Evolutionary conservation across 2,329 filamentous ascomycete genomes (phyloP).

Genomic region (Corniculantispora saksenae): DNA sequence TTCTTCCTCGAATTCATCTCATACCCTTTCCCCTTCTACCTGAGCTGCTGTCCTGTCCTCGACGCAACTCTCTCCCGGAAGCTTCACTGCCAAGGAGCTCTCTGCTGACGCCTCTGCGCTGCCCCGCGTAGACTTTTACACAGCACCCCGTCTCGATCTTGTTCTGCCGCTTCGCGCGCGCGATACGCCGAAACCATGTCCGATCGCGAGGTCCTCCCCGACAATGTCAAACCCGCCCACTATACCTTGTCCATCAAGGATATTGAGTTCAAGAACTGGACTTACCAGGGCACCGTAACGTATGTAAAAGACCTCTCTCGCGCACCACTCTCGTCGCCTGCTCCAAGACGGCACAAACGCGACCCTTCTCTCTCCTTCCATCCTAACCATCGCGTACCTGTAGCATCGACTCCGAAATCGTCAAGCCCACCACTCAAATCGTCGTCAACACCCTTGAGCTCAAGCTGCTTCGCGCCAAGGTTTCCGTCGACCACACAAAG

Average conservation of each 20-base stretch:
- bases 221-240: constrained; percentile 1
- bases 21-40: background rate
- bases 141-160: constrained; percentile 1
- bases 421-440: background rate
- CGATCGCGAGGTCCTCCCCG: background rate
- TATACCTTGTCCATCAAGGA: constrained; percentile 14
- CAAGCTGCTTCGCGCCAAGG: no score
- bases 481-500: no score
- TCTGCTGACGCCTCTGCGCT: constrained; percentile 7
- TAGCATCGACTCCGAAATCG: constrained; percentile 13
- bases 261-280: constrained; percentile 14
- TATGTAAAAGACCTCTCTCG: no score
- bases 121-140: constrained; percentile 7
- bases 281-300: constrained; percentile 17
- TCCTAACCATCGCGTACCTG: background rate
- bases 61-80: background rate
- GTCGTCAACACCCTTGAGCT: constrained; percentile 7
- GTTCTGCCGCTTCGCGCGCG: constrained; percentile 15
- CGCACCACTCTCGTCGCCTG: no score
- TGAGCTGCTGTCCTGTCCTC: background rate
- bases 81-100: constrained; percentile 9
- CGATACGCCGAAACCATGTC: constrained; percentile 24
- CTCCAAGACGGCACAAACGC: background rate
- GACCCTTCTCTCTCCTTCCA: no score
- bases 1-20: background rate